A percentile compares a stretch with the other conserved stretches of the same genome.
These are phyloP conservation scores for Neonectria ditissima DNA, from an alignment of 2,329 filamentous ascomycete genomes.

Conservation along the genomic window DNA sequence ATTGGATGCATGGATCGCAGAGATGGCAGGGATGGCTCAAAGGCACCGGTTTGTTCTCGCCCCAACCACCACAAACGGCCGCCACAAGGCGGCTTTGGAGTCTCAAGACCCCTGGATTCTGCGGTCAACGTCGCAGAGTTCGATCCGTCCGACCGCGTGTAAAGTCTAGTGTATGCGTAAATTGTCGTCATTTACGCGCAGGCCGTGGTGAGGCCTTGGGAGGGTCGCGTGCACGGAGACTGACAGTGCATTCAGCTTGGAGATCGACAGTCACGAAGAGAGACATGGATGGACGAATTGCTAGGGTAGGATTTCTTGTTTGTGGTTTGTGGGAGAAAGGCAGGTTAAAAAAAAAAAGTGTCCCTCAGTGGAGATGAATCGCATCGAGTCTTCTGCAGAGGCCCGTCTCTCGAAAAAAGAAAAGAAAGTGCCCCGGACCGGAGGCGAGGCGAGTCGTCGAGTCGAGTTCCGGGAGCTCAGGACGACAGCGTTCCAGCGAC, in stretches of 20 bases:
- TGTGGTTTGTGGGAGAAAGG: slow-evolving; percentile 7
- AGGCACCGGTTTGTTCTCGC: slow-evolving; percentile 51
- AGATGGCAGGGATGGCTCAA: slow-evolving; percentile 33
- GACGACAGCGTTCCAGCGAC: slow-evolving; percentile 33
- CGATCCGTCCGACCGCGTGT: slow-evolving; percentile 36
- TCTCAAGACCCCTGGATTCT: slow-evolving; percentile 34
- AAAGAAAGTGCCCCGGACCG: slow-evolving; percentile 30
- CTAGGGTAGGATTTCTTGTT: slow-evolving; percentile 1
- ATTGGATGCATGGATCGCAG: slow-evolving; percentile 32
- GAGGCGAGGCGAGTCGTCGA: slow-evolving; percentile 26
- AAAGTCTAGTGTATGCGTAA: slow-evolving; percentile 25
- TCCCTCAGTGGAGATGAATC: slow-evolving; percentile 6
- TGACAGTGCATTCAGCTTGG: slow-evolving; percentile 17
- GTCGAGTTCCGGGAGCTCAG: slow-evolving; percentile 13
- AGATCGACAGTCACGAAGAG: slow-evolving; percentile 13
- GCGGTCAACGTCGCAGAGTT: slow-evolving; percentile 24
- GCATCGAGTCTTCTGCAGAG: background rate
- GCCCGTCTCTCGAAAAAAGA: slow-evolving; percentile 25
- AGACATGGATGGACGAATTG: slow-evolving; percentile 12
- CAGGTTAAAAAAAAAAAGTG: slow-evolving; percentile 12
- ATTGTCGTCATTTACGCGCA: slow-evolving; percentile 40
- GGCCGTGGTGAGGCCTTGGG: slow-evolving; percentile 31
- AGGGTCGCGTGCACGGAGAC: slow-evolving; percentile 34
- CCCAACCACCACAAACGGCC: slow-evolving; percentile 37
- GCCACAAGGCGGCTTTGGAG: slow-evolving; percentile 32